Base-by-base conservation (phyloP, 495 filamentous ascomycete species). In the Hypomontagnella submonticulosa region DNA sequence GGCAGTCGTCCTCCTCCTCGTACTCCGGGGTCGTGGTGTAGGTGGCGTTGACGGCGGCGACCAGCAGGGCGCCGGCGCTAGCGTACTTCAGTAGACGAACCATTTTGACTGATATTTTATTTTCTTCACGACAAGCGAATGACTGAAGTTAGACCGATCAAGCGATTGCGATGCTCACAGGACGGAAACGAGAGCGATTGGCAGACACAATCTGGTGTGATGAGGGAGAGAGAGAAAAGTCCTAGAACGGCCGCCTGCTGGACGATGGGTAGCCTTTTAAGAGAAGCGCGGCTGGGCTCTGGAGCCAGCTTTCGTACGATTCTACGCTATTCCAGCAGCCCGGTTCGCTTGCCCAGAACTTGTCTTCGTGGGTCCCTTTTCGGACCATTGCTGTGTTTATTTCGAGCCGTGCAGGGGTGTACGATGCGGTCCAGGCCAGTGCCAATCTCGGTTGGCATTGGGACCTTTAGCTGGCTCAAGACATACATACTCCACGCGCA, bases 61-160 rank as follows among this genome's bases (percentile, higher is more conserved):
- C 69, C 38, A 74, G 55, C 46, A 74, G 60, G 38, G 66, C 63
- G 44, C 71, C 57, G 57, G 71, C 71, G 57, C 71, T 57, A 44
- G 71, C 63, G 41, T 74, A 74, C 51, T 74, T 74, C 53, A 72
- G 57, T 10, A 74, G 51, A 51, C 71, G 66, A 61, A 72, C 71
- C 71, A 74, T 74, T 16, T 30, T 70, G 46, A 54, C 53, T 42
- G 34, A 36, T 42, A 8, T 19, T 38, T 23, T 13, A 20, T 53
- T 65, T 71, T 49, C 44, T 52, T 59, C 57, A 53, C 65, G 55
- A 34, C 42, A 64, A 71, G 62, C 62, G 71, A 73, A 71, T 69
- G 71, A 73, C 69, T 73, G 58, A 66, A 69, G 69, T 70, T 67
- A 49, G 69, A 64, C 30, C 32, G 61, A 61, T 56, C 57, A 41